Evolutionary conservation across 768 basidiomycete species (phyloP), one percentile per base, ranked within the genome.

Genomic region (Inosperma sp.): DNA sequence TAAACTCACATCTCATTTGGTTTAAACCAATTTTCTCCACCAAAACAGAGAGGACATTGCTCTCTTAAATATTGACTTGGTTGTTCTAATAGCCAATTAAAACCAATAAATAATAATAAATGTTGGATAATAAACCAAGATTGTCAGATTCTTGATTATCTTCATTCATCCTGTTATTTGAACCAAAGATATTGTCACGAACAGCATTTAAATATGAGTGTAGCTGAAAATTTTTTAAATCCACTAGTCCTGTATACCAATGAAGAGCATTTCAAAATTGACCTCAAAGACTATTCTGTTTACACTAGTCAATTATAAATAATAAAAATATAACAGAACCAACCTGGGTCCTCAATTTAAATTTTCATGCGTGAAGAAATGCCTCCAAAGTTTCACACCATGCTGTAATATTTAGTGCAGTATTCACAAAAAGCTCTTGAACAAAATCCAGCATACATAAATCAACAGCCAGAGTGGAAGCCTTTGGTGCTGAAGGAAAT

Each of bases 401-500:
- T n/a, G n/a, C n/a, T n/a, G n/a, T n/a, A n/a, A 46, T 56, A 42
- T 64, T 64, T 10, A 59, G 61, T 4, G 57, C 26, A 1, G 52
- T 27, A 12, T 49, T 53, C 1, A 60, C 34, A 29, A 60, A 60
- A 2, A 64, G 52, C 6, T 49, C 26, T 16, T 21, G 37, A 0
- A 49, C 49, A 36, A 67, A 60, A 5, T 61, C 48, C 1, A 68
- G 50, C 21, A 67, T 40, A 13, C 40, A 7, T 3, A 67, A n/a
- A 47, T 67, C 60, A 0, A 68, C 60, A 13, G 64, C 64, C 5
- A 67, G 45, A 5, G 57, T 44, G 14, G 66, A 66, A 2, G 25
- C 49, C 2, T 51, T 9, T 0, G 66, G 66, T 3, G 63, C 54
- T 43, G 58, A 67, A 19, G 66, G 63, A 49, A 68, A 66, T 6